Evolutionary conservation across 257 asterid genomes (phyloP), one percentile per base, ranked within the genome.

Genomic region (Solanum virginianum): DNA sequence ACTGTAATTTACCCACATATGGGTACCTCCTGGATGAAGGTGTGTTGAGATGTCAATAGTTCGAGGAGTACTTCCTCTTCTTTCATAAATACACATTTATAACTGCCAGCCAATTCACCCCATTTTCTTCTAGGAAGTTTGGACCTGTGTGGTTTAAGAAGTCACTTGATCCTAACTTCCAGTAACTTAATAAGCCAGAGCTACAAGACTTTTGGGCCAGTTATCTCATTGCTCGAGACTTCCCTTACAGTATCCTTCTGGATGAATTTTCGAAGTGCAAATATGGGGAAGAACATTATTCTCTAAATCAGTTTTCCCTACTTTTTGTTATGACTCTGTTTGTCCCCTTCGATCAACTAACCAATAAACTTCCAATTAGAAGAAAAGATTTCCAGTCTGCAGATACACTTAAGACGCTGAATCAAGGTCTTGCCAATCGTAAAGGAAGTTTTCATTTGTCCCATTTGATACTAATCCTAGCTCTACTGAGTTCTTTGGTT

Each of bases 71-170:
- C 80, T 66, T 83, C 41, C 59, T 56, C 7, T 83, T 83, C 63
- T 83, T 83, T 36, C 65, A 63, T 22, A 63, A n/a, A 53, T 83
- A 68, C 54, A 2, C 68, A 2, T 29, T 39, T 83, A 49, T 55
- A 51, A 24, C 68, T 24, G 36, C 80, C 43, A 11, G 29, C 26
- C 68, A 68, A 71, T 83, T 66, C 68, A 83, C 55, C 15, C 85
- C 69, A 2, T 83, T 83, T 51, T 65, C 51, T 29, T 66, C 51
- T 2, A 12, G 54, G 13, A 83, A 70, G 32, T 83, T 24, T 83
- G 85, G 69, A 3, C 85, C 69, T 56, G 85, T 51, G 51, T 83
- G 85, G 85, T 68, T 83, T 20, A 83, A 83, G 55, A 29, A 29
- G 85, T 83, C 85, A 26, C 36, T 83, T 16, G 80, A 83, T 51